Base-by-base conservation (phyloP, 192 early-diverging fungal species). In the Coemansia umbellata region DNA sequence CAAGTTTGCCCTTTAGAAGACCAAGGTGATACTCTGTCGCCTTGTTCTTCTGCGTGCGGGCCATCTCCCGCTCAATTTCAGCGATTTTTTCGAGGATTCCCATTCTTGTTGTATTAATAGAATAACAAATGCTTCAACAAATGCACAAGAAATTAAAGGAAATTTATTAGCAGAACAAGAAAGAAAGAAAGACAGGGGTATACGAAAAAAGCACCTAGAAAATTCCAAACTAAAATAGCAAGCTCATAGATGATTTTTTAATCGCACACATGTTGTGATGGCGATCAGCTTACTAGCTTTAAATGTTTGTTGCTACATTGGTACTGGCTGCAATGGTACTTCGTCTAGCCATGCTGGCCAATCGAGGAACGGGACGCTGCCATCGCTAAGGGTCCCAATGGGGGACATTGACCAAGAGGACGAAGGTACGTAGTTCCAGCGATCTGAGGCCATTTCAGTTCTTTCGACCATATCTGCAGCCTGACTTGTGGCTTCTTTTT, bases 21-120 rank as follows among this genome's bases (percentile, higher is more conserved):
- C 95, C 97, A 63, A 97, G 82, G 77, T 99, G 97, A 82, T 97
- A 93, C 73, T 97, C 95, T 54, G 97, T 93, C 24, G 90, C 90
- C 81, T 99, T 99, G 85, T 99, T 99, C 82, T 97, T 97, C 76
- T 99, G 95, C 30, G 95, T 98, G 59, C 92, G 85, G 43, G 67
- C 80, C 68, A 96, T 93, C 81, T 94, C 91, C 51, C 64, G 80
- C 74, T 92, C 90, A 61, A 94, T 93, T 66, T 92, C 92, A 22
- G 81, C 78, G 61, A 94, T 94, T 78, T 90, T 92, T 73, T 94
- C 91, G 17, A 90, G 57, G 50, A 90, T 89, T 55, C 90, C 90
- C 90, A 90, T 89, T 35, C 28, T 60, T 42, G 40, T n/a, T 27
- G 17, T 21, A 8, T 6, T 5, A 22, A n/a, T n/a, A n/a, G n/a